Evolutionary conservation across 139 green algal species (phyloP), one percentile per base, ranked within the genome.

Genomic region (Astrephomene gubernaculifera): DNA sequence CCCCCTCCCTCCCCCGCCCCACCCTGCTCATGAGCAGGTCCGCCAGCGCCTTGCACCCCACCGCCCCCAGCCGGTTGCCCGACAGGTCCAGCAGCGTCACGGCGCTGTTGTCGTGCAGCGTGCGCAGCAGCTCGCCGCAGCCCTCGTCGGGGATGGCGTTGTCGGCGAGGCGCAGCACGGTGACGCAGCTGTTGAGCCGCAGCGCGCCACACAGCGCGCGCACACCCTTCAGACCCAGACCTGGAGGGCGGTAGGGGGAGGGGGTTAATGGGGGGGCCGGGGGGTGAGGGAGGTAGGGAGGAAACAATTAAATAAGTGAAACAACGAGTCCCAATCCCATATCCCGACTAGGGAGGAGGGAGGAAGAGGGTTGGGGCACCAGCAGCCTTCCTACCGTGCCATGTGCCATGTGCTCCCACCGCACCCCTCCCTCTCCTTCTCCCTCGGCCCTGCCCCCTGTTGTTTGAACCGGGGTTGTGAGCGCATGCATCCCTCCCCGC

Each of bases 61-160:
- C 14, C 33, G 21, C 2, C 39, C 54, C 63, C 72, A 90, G 86
- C 5, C 74, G 76, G 87, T 93, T 93, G 22, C 85, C 90, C n/a
- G 64, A 78, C 0, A 92, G 43, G 79, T 93, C 88, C 39, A 93
- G 71, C 69, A 89, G 65, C 44, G 82, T 91, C 9, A 93, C 39
- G 24, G 35, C 27, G 76, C 38, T 73, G 80, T 90, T 90, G 31
- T 65, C 69, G 43, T 39, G 57, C 38, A 90, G 45, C 44, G 72
- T 78, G 43, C 79, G 69, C n/a, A 81, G 70, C 71, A 90, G 71
- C 75, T 85, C 70, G 41, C 63, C 27, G n/a, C 75, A 43, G 22
- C 85, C 88, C n/a, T 90, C 89, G 63, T 88, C 86, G 0, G 83
- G 80, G n/a, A 94, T 89, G 81, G 90, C 86, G 81, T 94, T 94